Evolutionary conservation across 2,329 filamentous ascomycete genomes (phyloP).

Genomic region (Fusarium hainanense): DNA sequence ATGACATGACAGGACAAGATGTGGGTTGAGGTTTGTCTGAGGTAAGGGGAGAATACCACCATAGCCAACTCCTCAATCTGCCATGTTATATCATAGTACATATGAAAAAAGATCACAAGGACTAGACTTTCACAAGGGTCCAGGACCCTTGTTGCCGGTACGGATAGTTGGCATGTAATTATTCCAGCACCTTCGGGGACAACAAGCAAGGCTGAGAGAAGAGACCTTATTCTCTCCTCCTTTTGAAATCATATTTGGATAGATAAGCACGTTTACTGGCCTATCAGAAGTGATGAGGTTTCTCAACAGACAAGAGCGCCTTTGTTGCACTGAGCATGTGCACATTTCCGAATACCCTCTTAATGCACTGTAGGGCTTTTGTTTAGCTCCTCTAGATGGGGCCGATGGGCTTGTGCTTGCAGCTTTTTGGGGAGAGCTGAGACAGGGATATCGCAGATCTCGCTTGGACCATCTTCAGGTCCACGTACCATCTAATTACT

Average conservation of each 20-base stretch:
- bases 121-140: not conserved
- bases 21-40: not conserved
- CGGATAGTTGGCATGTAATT: not conserved
- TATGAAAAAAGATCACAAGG: constrained; percentile 15
- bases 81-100: not conserved
- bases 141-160: constrained; percentile 13
- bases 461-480: not conserved
- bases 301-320: not conserved
- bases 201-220: not conserved
- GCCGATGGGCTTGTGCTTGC: constrained; percentile 2
- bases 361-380: not conserved
- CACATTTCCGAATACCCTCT: not conserved
- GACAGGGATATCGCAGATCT: constrained; percentile 7
- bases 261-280: not conserved
- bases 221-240: not conserved
- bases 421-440: not conserved
- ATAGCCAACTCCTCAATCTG: not conserved
- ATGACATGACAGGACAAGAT: not conserved
- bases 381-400: constrained; percentile 5
- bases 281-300: not conserved
- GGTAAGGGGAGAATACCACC: not conserved
- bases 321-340: not conserved
- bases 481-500: not conserved
- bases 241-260: not conserved
- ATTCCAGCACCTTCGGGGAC: constrained; percentile 3